Percentiles rank a stretch among this genome's conserved stretches.
Conservation (phyloP, 495 filamentous ascomycete genomes). For the Neurospora hispaniola region DNA sequence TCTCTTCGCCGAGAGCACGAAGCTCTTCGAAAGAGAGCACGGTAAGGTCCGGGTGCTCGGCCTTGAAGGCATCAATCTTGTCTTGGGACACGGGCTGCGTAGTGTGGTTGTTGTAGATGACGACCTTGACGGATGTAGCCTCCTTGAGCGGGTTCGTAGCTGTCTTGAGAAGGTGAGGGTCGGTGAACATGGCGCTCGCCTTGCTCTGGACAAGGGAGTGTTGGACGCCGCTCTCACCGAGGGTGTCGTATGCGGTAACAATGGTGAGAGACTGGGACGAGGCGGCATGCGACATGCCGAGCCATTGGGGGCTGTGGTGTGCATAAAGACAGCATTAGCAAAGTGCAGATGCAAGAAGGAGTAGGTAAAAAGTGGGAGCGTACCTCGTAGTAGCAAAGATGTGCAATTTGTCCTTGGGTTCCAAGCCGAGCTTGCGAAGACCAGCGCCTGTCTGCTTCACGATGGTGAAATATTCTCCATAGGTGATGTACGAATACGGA, state of each 20-base stretch:
- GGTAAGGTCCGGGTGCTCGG: conserved; percentile 27
- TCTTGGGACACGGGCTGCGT: conserved; percentile 28
- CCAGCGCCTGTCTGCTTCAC: conserved; percentile 45
- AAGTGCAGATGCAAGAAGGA: neutral
- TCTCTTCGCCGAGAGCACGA: conserved; percentile 48
- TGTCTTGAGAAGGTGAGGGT: conserved; percentile 48
- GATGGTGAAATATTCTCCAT: conserved; percentile 47
- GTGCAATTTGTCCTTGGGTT: conserved; percentile 39
- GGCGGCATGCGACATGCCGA: conserved; percentile 50
- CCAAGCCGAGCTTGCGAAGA: conserved; percentile 46
- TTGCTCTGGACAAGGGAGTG: conserved; percentile 51
- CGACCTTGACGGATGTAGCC: conserved; percentile 28
- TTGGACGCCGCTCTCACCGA: conserved; percentile 49
- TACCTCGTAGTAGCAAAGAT: conserved; percentile 52
- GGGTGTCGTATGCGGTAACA: conserved; percentile 83
- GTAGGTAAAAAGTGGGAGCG: neutral
- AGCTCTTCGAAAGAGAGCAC: conserved; percentile 36
- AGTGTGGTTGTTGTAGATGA: conserved; percentile 36
- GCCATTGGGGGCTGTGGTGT: conserved; percentile 34
- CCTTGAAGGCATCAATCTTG: conserved; percentile 33
- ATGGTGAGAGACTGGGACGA: conserved; percentile 90
- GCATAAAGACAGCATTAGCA: conserved; percentile 4
- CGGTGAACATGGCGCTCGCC: conserved; percentile 50
- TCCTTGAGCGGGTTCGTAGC: conserved; percentile 30
- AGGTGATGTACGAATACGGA: conserved; percentile 48